Evolutionary conservation across 768 basidiomycete species (phyloP).

Genomic region (Tylopilus rubrobrunneus): DNA sequence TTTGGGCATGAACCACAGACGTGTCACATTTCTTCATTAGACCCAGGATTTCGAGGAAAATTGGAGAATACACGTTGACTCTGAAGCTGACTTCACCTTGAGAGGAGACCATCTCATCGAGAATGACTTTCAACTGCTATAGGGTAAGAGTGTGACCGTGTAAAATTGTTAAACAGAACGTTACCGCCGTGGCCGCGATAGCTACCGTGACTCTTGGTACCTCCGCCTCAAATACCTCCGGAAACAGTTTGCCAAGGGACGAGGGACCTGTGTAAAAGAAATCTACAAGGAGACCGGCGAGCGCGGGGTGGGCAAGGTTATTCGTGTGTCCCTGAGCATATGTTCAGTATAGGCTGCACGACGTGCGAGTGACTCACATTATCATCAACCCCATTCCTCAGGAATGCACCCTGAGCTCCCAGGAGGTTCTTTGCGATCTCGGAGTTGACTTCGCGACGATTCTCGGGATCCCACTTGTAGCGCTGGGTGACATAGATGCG

Average conservation of each 20-base stretch:
- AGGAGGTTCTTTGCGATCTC: not conserved
- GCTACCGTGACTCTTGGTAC: too few species aligned
- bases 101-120: not conserved
- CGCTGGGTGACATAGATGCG: not conserved
- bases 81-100: not conserved
- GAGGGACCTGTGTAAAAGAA: not conserved
- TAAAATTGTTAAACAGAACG: not conserved
- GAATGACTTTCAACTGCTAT: not conserved
- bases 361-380: not conserved
- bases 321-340: not conserved
- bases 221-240: not conserved
- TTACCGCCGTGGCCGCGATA: not conserved
- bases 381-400: not conserved
- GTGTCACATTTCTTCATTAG: not conserved
- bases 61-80: not conserved
- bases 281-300: not conserved
- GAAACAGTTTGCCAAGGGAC: not conserved
- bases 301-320: not conserved
- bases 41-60: not conserved
- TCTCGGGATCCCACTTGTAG: too few species aligned
- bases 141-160: not conserved
- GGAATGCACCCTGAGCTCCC: not conserved
- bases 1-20: not conserved
- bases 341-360: too few species aligned
- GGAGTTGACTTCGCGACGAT: not conserved